These are phyloP conservation scores for Heliocybe sulcata DNA, from an alignment of 1,284 basidiomycete genomes.

Conservation along the genomic window DNA sequence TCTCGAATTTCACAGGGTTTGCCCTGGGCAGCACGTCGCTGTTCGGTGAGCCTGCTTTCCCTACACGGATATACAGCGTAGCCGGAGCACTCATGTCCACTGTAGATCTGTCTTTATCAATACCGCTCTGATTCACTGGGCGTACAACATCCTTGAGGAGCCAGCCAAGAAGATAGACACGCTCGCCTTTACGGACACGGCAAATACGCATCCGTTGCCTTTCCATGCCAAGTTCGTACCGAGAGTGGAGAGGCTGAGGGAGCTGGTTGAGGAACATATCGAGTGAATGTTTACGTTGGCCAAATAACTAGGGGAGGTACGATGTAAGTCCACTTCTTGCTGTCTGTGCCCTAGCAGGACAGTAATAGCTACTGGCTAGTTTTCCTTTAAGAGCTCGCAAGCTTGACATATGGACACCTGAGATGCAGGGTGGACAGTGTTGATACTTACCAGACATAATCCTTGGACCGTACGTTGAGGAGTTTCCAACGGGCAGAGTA, in stretches of 20 bases:
- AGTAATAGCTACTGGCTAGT: too few relatives aligned
- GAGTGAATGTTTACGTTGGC: background rate
- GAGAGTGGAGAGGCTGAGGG: conserved; percentile 5
- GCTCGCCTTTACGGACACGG: conserved; percentile 11
- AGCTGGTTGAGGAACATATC: conserved; percentile 4
- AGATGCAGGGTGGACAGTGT: too few relatives aligned
- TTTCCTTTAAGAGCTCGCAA: background rate
- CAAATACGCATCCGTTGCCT: conserved; percentile 10
- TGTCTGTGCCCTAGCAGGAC: too few relatives aligned
- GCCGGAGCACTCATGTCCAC: background rate
- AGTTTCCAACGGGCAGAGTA: too few relatives aligned
- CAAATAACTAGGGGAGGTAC: too few relatives aligned
- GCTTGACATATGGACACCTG: background rate
- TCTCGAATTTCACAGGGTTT: conserved; percentile 6
- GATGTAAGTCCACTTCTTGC: too few relatives aligned
- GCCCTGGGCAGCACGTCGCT: conserved; percentile 12
- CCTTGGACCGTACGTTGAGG: too few relatives aligned
- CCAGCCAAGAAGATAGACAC: conserved; percentile 10
- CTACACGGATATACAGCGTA: background rate
- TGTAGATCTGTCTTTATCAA: conserved; percentile 10
- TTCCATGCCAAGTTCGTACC: conserved; percentile 12
- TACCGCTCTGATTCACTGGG: conserved; percentile 11
- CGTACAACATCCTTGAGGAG: conserved; percentile 10
- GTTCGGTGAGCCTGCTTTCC: background rate
- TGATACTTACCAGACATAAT: too few relatives aligned